These are phyloP conservation scores for Wickerhamomyces sp. DNA, from an alignment of 1,139 yeast genomes.

Conservation along the genomic window DNA sequence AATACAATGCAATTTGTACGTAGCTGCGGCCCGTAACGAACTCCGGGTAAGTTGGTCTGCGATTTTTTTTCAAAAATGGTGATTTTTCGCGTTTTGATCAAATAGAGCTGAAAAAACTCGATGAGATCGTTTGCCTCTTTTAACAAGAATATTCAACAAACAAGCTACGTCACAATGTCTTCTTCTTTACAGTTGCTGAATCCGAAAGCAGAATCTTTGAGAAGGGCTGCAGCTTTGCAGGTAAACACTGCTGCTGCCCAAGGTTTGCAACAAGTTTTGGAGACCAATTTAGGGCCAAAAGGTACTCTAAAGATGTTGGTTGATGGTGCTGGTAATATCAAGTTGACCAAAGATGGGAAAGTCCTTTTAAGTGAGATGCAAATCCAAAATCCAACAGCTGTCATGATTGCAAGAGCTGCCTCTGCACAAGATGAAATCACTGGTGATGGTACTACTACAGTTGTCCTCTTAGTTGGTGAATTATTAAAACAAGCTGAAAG, in stretches of 20 bases:
- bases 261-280: slow-evolving; percentile 88
- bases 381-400: slow-evolving; percentile 99
- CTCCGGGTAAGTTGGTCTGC: not conserved
- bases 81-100: too few relatives aligned
- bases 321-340: slow-evolving; percentile 94
- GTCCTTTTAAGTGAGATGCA: slow-evolving; percentile 95
- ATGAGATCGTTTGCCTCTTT: too few relatives aligned
- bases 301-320: slow-evolving; percentile 96
- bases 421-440: slow-evolving; percentile 98
- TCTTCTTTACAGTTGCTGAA: slow-evolving; percentile 83
- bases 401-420: slow-evolving; percentile 97
- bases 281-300: slow-evolving; percentile 92
- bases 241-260: slow-evolving; percentile 96
- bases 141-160: too few relatives aligned
- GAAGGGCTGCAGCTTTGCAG: slow-evolving; percentile 91
- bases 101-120: too few relatives aligned
- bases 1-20: too few relatives aligned
- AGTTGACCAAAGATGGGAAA: slow-evolving; percentile 95
- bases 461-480: slow-evolving; percentile 91
- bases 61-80: too few relatives aligned
- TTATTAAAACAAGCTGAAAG: slow-evolving; percentile 92
- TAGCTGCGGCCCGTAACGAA: not conserved
- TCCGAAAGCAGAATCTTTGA: slow-evolving; percentile 94
- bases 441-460: slow-evolving; percentile 99
- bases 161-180: slow-evolving; percentile 20